phyloP scores from a whole-genome alignment of 2,329 filamentous ascomycete species.

The Fusarium begoniae region DNA sequence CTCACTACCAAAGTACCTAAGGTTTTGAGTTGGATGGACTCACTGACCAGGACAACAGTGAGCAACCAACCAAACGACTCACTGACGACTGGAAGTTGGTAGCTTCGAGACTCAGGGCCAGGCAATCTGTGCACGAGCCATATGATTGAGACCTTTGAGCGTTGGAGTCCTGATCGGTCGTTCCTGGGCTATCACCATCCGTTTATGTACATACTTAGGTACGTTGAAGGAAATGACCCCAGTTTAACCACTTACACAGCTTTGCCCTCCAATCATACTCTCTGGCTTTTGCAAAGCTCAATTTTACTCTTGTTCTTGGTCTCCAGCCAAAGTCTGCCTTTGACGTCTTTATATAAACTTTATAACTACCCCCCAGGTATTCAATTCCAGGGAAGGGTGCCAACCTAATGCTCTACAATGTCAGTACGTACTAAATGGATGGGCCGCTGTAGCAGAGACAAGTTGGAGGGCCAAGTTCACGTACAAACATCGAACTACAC shows the following conservation, averaged over 20 bases:
- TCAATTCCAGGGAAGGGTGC: too few species aligned
- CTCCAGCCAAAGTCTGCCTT: background rate
- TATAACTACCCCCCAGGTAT: background rate
- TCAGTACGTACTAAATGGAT: background rate
- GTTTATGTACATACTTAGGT: too few species aligned
- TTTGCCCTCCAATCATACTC: background rate
- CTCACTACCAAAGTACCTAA: background rate
- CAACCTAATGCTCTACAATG: background rate
- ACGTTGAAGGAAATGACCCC: background rate
- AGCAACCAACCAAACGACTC: background rate
- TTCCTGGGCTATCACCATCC: background rate
- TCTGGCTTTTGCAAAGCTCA: background rate
- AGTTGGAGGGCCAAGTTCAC: background rate
- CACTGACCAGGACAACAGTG: background rate
- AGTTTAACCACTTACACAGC: conserved; percentile 12
- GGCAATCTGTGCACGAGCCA: background rate
- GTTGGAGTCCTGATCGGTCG: background rate
- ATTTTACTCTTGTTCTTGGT: background rate
- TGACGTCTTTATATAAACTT: background rate
- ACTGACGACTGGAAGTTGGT: background rate
- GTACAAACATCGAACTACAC: background rate
- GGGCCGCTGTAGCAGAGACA: background rate
- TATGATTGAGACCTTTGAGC: background rate
- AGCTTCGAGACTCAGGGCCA: background rate
- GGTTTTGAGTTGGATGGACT: background rate